Evolutionary conservation across 495 filamentous ascomycete genomes (phyloP), one percentile per base, ranked within the genome.

Genomic region (Penicillium turbatum): DNA sequence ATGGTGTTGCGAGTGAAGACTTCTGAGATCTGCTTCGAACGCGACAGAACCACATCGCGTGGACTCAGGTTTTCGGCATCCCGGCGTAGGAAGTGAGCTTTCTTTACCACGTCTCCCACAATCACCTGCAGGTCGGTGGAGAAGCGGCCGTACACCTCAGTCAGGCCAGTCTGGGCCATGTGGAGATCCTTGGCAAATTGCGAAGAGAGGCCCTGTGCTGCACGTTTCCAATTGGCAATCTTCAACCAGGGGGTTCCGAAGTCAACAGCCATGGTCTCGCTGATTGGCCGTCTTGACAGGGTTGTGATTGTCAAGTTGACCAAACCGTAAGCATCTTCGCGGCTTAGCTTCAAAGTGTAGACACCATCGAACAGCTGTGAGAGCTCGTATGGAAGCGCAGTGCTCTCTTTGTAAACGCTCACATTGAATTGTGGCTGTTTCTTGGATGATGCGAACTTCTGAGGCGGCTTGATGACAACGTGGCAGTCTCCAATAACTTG

Each of bases 171-270:
- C 34, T 79, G 72, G 21, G 78, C 68, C 10, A 62, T 72, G 27
- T 64, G 67, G 12, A 79, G 55, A 34, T 82, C 73, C 38, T 59
- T 68, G 36, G 69, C 61, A 29, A 81, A 51, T 27, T 77, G 67
- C 13, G 73, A 69, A 34, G 72, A 73, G 17, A 79, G 56, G 15
- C 49, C 53, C 0, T 65, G 70, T 6, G 72, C 79, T 29, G 75
- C 78, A 50, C 73, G 71, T 54, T 76, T 80, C 81, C 82, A 84
- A 16, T 75, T 77, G 36, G 72, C 72, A 54, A 82, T 68, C 57
- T 81, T 82, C 48, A 83, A 63, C 82, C 82, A 86, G 13, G 78
- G 79, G 2, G 74, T 79, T n/a, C 84, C 82, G 58, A 87, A 80
- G 57, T 83, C 81, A 37, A 85, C 67, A 21, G 73, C 62, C 13